A percentile compares a stretch with the other conserved stretches of the same genome.
Conservation (phyloP, 164 flowering plant genomes). For the Macadamia integrifolia region DNA sequence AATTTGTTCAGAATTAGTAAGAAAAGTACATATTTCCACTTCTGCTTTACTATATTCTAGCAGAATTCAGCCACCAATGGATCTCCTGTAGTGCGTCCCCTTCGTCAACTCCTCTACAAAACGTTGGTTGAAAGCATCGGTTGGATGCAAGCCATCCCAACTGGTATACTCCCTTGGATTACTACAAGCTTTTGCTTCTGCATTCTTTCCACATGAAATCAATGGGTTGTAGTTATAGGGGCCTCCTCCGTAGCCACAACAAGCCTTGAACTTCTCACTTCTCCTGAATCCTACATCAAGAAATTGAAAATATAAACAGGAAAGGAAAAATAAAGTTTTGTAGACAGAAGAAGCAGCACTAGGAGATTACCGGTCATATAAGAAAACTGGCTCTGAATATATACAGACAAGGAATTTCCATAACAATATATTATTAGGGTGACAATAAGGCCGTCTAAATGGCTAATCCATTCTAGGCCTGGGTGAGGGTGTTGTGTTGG, state of each 20-base stretch:
- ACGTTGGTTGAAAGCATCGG: conserved; percentile 16
- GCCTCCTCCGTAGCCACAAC: conserved; percentile 19
- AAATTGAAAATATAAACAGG: neutral
- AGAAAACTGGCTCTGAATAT: too few species aligned
- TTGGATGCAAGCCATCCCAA: conserved; percentile 24
- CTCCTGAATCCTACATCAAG: conserved; percentile 19
- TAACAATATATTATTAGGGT: too few species aligned
- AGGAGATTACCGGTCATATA: too few species aligned
- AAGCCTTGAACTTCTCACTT: conserved; percentile 15
- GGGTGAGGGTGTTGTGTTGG: too few species aligned
- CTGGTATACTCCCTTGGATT: conserved; percentile 18
- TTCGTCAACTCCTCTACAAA: conserved; percentile 19
- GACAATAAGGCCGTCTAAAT: too few species aligned
- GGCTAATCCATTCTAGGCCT: too few species aligned
- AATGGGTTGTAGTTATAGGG: conserved; percentile 19
- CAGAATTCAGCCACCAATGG: neutral
- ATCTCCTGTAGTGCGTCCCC: conserved; percentile 6
- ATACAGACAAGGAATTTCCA: too few species aligned
- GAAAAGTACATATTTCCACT: too few species aligned
- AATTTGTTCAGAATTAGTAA: too few species aligned
- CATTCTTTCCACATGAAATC: conserved; percentile 12
- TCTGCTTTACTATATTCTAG: too few species aligned
- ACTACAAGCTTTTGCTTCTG: conserved; percentile 20
- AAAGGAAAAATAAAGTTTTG: too few species aligned
- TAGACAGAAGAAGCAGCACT: too few species aligned